Evolutionary conservation across 2,329 filamentous ascomycete species (phyloP), one percentile per base, ranked within the genome.

Genomic region (Plenodomus tracheiphilus): DNA sequence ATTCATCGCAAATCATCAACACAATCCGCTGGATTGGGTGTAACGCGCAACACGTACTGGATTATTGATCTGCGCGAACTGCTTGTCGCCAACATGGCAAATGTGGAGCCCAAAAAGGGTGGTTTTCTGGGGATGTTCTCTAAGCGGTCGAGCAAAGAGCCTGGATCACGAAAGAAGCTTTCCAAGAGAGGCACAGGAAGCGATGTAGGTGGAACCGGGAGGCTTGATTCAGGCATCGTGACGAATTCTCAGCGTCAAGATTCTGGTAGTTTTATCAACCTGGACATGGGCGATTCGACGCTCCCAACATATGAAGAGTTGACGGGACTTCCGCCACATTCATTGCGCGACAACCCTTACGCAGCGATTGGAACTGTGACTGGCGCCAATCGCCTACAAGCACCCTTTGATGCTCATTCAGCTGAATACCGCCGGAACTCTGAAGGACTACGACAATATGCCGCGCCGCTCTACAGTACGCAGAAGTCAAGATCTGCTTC

Each of bases 401-500:
- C 44, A n/a, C 52, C 46, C 20, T 32, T 41, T 34, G 34, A 15
- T 35, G 20, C 41, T 16, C 49, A 46, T 39, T 18, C 39, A 11
- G 52, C 56, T 17, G 60, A 63, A 20, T 63, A 65, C 40, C 61
- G 58, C 34, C 58, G 60, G 9, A 63, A 65, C 25, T 65, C 61
- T 42, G 61, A 62, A 41, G 61, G 60, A 41, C 46, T 54, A 40
- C 56, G 57, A 42, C 61, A 63, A 16, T 62, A 51, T 52, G 60
- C 55, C 28, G 49, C 44, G 15, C 60, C 61, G 11, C 45, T 65
- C 18, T 63, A 63, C 39, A 49, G 56, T 20, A 13, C 47, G 9
- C 51, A 55, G 11, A 55, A 41, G 11, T 38, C 53, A 15, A 54
- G 45, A 25, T 60, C 61, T 5, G 51, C 51, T 4, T 62, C 61